Evolutionary conservation across 768 basidiomycete species (phyloP).

Genomic region (Leccinellum rugosiceps): DNA sequence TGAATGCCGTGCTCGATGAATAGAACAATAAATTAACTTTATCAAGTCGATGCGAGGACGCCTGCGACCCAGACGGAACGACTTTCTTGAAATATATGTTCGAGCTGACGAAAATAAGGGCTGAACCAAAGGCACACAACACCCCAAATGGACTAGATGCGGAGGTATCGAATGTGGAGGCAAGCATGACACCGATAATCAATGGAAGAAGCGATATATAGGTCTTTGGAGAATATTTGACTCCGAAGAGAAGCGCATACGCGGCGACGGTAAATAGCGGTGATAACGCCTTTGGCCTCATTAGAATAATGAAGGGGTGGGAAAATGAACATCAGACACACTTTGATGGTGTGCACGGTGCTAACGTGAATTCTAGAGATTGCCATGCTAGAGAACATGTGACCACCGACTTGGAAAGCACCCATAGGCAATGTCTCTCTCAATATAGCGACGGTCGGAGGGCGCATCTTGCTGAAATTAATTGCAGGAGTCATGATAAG

Average conservation of each 20-base stretch:
- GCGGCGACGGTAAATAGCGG: constrained; percentile 96
- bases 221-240: constrained; percentile 88
- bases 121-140: constrained; percentile 95
- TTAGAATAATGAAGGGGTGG: constrained; percentile 1
- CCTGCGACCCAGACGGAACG: constrained; percentile 63
- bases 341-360: constrained; percentile 99
- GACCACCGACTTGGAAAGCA: constrained; percentile 94
- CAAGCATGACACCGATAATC: constrained; percentile 95
- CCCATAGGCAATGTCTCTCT: constrained; percentile 90
- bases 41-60: constrained; percentile 77
- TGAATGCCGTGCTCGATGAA: constrained; percentile 90
- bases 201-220: constrained; percentile 94
- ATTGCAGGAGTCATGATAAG: constrained; percentile 76
- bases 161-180: constrained; percentile 90
- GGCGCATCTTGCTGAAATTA: constrained; percentile 63
- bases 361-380: constrained; percentile 95
- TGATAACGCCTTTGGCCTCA: constrained; percentile 72
- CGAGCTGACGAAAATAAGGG: constrained; percentile 93
- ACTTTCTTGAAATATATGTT: constrained; percentile 99
- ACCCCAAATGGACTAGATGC: constrained; percentile 83
- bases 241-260: constrained; percentile 90
- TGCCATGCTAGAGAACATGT: constrained; percentile 97
- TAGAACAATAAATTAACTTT: constrained; percentile 96
- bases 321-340: constrained; percentile 31
- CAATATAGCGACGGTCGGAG: constrained; percentile 71